Conservation (phyloP, 129 eudicot species). For the Kitagawia praeruptora region DNA sequence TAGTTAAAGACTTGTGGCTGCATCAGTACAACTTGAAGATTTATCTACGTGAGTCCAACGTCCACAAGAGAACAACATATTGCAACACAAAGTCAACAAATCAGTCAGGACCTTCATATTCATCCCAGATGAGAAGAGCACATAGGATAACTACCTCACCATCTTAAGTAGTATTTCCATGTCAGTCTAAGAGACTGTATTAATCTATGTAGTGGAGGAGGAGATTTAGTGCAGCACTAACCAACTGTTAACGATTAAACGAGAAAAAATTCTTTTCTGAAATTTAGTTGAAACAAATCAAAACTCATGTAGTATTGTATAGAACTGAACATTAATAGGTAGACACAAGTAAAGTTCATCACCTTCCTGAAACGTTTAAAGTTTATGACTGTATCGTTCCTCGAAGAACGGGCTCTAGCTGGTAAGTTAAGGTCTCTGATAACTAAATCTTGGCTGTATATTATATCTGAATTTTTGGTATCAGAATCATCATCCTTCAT, state of each 20-base stretch:
- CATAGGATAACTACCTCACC: not conserved
- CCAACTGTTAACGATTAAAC: not conserved
- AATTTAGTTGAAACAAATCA: not conserved
- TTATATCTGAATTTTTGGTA: constrained; percentile 49
- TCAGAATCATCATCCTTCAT: constrained; percentile 30
- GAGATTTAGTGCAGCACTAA: not conserved
- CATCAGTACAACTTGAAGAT: not conserved
- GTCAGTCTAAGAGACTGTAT: not conserved
- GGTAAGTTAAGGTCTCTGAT: constrained; percentile 37
- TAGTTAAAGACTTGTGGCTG: not conserved
- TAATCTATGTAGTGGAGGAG: not conserved
- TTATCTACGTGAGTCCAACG: not conserved
- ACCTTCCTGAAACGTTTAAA: constrained; percentile 91
- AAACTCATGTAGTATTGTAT: not conserved
- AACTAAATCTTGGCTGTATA: constrained; percentile 69
- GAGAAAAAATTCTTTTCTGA: not conserved
- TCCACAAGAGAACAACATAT: not conserved
- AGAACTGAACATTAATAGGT: not conserved
- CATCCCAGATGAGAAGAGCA: not conserved
- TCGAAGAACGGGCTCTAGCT: constrained; percentile 27
- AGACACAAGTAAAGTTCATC: constrained; percentile 4
- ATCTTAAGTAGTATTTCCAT: not conserved
- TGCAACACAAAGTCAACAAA: not conserved
- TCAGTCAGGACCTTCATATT: not conserved
- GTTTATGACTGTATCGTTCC: constrained; percentile 31